phyloP scores from a whole-genome alignment of 345 rosid species.

The Kernera saxatilis region DNA sequence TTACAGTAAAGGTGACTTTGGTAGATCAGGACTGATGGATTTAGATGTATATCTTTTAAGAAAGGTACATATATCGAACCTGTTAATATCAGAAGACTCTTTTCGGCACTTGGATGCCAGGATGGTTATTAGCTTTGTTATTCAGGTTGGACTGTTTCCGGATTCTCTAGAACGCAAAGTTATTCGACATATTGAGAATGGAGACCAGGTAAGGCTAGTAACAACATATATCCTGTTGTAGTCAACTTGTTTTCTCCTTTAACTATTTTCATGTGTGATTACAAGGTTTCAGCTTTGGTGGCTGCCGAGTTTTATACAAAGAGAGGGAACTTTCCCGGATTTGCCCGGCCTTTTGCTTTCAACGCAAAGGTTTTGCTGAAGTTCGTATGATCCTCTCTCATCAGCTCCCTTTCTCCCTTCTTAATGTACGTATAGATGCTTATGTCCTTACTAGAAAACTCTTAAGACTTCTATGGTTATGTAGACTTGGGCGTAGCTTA shows the following conservation, averaged over 20 bases:
- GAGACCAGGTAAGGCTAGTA: slow-evolving; percentile 55
- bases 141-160: slow-evolving; percentile 81
- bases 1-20: slow-evolving; percentile 61
- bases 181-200: slow-evolving; percentile 60
- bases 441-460: background rate
- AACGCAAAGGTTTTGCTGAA: slow-evolving; percentile 66
- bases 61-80: slow-evolving; percentile 43
- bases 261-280: slow-evolving; percentile 18
- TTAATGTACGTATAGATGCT: background rate
- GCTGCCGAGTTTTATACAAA: slow-evolving; percentile 79
- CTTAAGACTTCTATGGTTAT: slow-evolving; percentile 20
- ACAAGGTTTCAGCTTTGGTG: slow-evolving; percentile 85
- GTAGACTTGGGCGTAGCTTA: slow-evolving; percentile 56
- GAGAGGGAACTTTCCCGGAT: slow-evolving; percentile 75
- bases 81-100: background rate
- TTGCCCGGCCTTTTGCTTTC: slow-evolving; percentile 76
- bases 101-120: background rate
- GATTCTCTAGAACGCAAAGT: slow-evolving; percentile 80
- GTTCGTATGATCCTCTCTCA: slow-evolving; percentile 40
- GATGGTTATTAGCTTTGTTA: slow-evolving; percentile 9
- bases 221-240: background rate
- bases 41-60: slow-evolving; percentile 56
- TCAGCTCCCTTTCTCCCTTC: background rate
- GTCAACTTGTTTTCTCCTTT: slow-evolving; percentile 11
- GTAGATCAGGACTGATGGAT: slow-evolving; percentile 45